Base-by-base conservation (phyloP, 2,329 filamentous ascomycete species). In the Hypomyces perniciosus region DNA sequence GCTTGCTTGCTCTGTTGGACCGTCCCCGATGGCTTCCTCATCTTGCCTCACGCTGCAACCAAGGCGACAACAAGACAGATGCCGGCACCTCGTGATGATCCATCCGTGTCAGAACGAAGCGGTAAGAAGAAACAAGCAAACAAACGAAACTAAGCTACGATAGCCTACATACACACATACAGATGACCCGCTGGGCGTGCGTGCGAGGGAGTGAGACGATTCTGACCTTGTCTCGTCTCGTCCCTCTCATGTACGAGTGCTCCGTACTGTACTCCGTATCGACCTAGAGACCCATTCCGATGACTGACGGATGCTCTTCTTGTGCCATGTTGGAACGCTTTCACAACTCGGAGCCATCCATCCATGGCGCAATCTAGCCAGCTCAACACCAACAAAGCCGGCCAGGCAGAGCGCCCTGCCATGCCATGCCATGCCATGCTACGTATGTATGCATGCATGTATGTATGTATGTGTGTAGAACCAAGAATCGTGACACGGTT, bases 401-500 rank as follows among this genome's bases (percentile, higher is more conserved):
- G 20, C 20, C 20, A 20, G 20, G 20, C 20, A 20, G 20, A 20
- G 20, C 20, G 20, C 20, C 20, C 20, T 20, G 20, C 20, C 20
- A 20, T 20, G 20, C 20, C 20, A 20, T 20, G 20, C 20, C 20
- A 20, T 20, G 20, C 20, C 20, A 20, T 20, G 20, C 20, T 20
- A 20, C 20, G 20, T 20, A 20, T 20, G 20, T 20, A 20, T 20
- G 20, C 20, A 20, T 20, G 20, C 20, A 20, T 20, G 20, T 20
- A 20, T 20, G 20, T 20, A 20, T 20, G 3, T 20, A 20, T 20
- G 20, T 26, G 6, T 28, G 29, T 35, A 35, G 27, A 46, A 35
- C 30, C 26, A 29, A 30, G 20, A 10, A 35, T 31, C 40, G 46
- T 53, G 46, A 39, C 43, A 50, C 51, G 27, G 37, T 31, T 33